These are phyloP conservation scores for Obba rivulosa DNA, from an alignment of 768 basidiomycete genomes.

Conservation along the genomic window DNA sequence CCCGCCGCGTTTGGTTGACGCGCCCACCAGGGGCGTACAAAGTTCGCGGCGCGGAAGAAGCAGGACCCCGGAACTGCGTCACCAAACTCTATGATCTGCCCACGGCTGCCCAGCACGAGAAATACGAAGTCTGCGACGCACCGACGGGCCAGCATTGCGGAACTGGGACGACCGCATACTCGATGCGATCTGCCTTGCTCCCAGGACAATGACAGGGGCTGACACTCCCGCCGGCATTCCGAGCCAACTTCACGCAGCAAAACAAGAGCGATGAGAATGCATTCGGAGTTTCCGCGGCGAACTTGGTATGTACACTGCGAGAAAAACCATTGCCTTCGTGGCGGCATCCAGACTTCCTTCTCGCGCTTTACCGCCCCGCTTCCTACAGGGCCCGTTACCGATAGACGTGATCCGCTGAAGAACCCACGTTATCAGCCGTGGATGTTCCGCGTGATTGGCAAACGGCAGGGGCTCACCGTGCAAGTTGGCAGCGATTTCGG, in stretches of 20 bases:
- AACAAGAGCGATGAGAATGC: neutral
- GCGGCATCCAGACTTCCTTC: conserved; percentile 10
- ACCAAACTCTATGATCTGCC: too few species aligned
- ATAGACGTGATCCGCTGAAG: conserved; percentile 80
- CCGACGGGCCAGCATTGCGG: too few species aligned
- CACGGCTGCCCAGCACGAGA: too few species aligned
- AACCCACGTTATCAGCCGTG: conserved; percentile 15
- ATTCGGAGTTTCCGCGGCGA: neutral
- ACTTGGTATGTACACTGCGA: conserved; percentile 3
- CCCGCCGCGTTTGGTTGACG: too few species aligned
- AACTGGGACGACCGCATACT: too few species aligned
- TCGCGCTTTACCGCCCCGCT: conserved; percentile 5
- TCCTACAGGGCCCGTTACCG: conserved; percentile 40
- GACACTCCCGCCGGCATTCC: too few species aligned
- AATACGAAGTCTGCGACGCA: too few species aligned
- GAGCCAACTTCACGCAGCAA: too few species aligned
- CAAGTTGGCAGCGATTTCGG: conserved; percentile 95
- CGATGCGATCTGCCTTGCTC: too few species aligned
- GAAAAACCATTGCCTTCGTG: conserved; percentile 11
- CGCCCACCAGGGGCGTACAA: conserved; percentile 2
- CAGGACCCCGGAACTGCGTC: neutral
- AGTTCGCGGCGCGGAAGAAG: conserved; percentile 8
- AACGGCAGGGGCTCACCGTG: conserved; percentile 41
- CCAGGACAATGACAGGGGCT: too few species aligned
- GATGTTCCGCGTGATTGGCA: neutral